Percentiles rank a stretch among this genome's conserved stretches.
Evolutionary conservation across 768 basidiomycete genomes (phyloP).

Genomic region (Pleurotus pulmonarius): DNA sequence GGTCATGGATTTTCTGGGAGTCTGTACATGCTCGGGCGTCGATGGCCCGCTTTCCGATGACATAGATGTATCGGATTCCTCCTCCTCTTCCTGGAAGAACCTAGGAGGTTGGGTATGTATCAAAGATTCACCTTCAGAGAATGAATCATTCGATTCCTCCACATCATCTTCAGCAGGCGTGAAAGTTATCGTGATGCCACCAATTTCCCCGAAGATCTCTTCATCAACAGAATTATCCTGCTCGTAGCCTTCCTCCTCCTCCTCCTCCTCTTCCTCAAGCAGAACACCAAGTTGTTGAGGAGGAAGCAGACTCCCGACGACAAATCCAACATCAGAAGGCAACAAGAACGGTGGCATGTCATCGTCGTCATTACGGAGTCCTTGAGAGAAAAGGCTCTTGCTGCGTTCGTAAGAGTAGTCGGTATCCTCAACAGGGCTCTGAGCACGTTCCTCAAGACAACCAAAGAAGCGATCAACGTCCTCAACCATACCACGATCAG

Average conservation of each 20-base stretch:
- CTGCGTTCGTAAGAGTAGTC: conserved; percentile 48
- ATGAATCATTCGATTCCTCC: conserved; percentile 16
- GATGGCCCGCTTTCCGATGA: neutral
- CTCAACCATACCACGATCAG: conserved; percentile 24
- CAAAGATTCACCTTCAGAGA: conserved; percentile 9
- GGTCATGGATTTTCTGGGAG: conserved; percentile 13
- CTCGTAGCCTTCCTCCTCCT: conserved; percentile 18
- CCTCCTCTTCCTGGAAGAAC: conserved; percentile 26
- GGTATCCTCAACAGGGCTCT: conserved; percentile 38
- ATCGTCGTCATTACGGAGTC: conserved; percentile 52
- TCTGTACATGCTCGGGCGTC: conserved; percentile 23
- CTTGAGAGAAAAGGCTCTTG: conserved; percentile 55
- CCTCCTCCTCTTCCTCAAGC: conserved; percentile 31
- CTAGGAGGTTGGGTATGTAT: conserved; percentile 10
- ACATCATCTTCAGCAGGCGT: conserved; percentile 47
- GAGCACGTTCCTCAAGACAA: conserved; percentile 48
- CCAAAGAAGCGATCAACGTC: conserved; percentile 79
- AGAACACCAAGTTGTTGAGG: neutral
- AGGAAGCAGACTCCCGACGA: conserved; percentile 1
- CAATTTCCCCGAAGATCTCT: conserved; percentile 58
- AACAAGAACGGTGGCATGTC: conserved; percentile 39
- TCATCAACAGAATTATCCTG: conserved; percentile 33
- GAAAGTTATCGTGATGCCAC: conserved; percentile 74
- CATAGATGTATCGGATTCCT: conserved; percentile 19
- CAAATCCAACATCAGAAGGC: conserved; percentile 34